Conservation (phyloP, 192 early-diverging fungal genomes). For the Gamsiella multidivaricata region DNA sequence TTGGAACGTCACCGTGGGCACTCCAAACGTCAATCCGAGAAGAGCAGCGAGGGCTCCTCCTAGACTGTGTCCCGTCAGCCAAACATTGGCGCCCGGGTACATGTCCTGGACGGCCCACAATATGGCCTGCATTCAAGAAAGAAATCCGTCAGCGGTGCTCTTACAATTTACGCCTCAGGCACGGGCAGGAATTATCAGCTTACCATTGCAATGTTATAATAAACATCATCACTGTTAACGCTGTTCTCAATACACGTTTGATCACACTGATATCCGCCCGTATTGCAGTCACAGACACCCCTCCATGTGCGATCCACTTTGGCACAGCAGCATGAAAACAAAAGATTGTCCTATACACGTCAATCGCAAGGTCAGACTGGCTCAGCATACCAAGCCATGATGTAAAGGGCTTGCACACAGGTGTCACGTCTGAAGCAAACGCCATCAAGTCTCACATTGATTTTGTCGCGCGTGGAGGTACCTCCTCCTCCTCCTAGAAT, state of each 20-base stretch:
- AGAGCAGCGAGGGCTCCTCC: conserved; percentile 81
- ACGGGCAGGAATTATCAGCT: not conserved
- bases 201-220: conserved; percentile 75
- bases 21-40: conserved; percentile 83
- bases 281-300: conserved; percentile 87
- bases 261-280: conserved; percentile 66
- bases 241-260: conserved; percentile 69
- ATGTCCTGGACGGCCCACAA: conserved; percentile 67
- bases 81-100: conserved; percentile 78
- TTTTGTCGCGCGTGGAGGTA: conserved; percentile 78
- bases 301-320: conserved; percentile 83
- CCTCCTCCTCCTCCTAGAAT: conserved; percentile 75
- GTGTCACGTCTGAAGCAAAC: not conserved
- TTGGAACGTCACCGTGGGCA: conserved; percentile 87
- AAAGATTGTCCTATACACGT: conserved; percentile 88
- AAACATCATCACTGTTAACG: conserved; percentile 69
- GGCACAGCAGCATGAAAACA: conserved; percentile 98
- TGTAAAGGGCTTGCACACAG: not conserved
- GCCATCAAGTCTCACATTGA: conserved; percentile 62
- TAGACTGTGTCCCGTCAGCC: conserved; percentile 90
- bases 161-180: not conserved
- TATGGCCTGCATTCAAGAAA: conserved; percentile 61
- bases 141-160: no score
- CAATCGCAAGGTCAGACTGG: no score
- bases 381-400: no score